A percentile compares a stretch with the other conserved stretches of the same genome.
These are phyloP conservation scores for Penicillium olsonii DNA, from an alignment of 2,329 filamentous ascomycete genomes.

Conservation along the genomic window DNA sequence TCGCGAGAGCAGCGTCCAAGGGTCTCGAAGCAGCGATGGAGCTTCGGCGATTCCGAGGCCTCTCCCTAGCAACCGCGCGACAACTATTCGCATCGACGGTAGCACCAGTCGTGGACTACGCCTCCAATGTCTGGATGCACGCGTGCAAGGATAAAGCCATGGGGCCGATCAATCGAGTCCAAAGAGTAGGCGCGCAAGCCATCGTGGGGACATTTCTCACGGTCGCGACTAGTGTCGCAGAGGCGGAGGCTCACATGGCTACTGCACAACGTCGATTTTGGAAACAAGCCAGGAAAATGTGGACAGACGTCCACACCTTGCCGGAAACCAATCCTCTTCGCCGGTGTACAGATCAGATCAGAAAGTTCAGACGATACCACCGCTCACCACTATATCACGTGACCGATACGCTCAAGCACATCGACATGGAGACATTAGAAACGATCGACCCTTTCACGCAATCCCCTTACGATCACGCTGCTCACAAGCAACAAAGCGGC, in stretches of 20 bases:
- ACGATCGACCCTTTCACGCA: slow-evolving; percentile 14
- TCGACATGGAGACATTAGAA: slow-evolving; percentile 11
- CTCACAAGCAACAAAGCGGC: slow-evolving; percentile 27
- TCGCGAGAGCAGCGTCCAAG: slow-evolving; percentile 22
- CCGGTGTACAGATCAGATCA: slow-evolving; percentile 14
- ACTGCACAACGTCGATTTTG: slow-evolving; percentile 13
- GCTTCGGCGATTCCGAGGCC: slow-evolving; percentile 3
- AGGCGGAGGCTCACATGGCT: slow-evolving; percentile 22
- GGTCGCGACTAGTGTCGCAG: slow-evolving; percentile 21
- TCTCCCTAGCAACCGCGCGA: slow-evolving; percentile 18
- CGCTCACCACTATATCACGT: slow-evolving; percentile 15
- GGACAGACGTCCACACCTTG: slow-evolving; percentile 12
- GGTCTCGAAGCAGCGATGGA: slow-evolving; percentile 20
- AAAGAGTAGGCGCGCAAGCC: slow-evolving; percentile 24
- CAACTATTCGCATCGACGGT: slow-evolving; percentile 22
- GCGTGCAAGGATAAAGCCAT: slow-evolving; percentile 12
- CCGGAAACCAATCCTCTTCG: slow-evolving; percentile 13
- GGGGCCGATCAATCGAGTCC: slow-evolving; percentile 18
- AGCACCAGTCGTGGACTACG: slow-evolving; percentile 26
- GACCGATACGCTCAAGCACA: slow-evolving; percentile 15
- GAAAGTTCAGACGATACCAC: slow-evolving; percentile 16
- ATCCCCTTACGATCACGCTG: slow-evolving; percentile 17
- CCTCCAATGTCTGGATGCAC: slow-evolving; percentile 26
- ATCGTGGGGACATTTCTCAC: slow-evolving; percentile 23
- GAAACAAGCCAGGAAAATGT: slow-evolving; percentile 18